These are phyloP conservation scores for Tetrahymena elliotti DNA, from an alignment of 73 alveolate genomes.

Conservation along the genomic window DNA sequence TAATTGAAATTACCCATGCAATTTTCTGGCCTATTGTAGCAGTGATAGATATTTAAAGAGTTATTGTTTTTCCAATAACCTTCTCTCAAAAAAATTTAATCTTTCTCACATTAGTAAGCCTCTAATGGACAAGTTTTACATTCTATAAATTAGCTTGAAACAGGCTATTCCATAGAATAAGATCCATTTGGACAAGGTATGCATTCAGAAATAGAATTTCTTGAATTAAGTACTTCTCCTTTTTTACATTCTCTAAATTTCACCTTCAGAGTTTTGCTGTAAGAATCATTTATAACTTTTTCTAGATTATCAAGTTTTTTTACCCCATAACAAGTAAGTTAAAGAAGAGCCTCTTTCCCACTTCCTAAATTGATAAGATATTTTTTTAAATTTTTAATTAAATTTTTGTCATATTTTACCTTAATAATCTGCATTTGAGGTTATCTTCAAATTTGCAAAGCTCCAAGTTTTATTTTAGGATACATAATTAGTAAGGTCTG, in stretches of 20 bases:
- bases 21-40: neutral
- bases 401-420: too few species aligned
- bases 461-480: neutral
- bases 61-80: neutral
- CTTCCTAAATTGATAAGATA: neutral
- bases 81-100: too few species aligned
- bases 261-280: neutral
- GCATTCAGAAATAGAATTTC: neutral
- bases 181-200: neutral
- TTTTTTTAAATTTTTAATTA: too few species aligned
- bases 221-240: neutral
- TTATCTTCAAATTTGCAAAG: neutral
- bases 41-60: neutral
- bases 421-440: neutral
- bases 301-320: neutral
- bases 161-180: neutral
- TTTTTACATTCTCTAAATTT: neutral
- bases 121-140: neutral
- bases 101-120: neutral
- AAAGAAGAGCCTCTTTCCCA: neutral
- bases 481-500: neutral
- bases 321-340: neutral
- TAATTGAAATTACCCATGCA: neutral
- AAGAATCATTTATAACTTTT: too few species aligned
- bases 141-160: neutral